phyloP scores from a whole-genome alignment of 2,329 filamentous ascomycete species.

The Torrubiellomyces zombiae region DNA sequence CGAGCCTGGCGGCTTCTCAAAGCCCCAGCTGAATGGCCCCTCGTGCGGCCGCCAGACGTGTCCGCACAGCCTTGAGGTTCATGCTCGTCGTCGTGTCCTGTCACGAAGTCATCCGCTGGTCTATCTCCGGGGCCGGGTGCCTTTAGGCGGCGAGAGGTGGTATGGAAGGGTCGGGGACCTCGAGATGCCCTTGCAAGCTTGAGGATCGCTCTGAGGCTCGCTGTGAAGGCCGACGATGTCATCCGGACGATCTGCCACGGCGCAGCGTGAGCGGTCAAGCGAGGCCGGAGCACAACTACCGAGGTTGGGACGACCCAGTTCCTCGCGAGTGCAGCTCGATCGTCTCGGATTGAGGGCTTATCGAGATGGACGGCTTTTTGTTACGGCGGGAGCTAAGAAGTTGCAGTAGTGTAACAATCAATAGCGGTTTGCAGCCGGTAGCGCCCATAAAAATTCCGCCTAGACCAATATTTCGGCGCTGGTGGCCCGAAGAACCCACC shows the following conservation, averaged over 20 bases:
- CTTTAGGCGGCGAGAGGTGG: constrained; percentile 6
- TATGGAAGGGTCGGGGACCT: constrained; percentile 8
- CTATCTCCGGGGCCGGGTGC: constrained; percentile 10
- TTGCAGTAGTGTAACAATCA: no score
- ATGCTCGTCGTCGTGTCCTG: constrained; percentile 11
- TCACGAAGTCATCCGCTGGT: constrained; percentile 11
- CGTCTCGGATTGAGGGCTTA: no score
- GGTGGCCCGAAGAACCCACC: no score
- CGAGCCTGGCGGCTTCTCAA: constrained; percentile 16
- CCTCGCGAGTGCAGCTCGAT: no score
- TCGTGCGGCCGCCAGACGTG: constrained; percentile 10
- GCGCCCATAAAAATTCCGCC: no score
- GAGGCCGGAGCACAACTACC: no score
- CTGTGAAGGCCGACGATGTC: constrained; percentile 13
- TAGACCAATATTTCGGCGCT: no score
- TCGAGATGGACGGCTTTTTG: no score
- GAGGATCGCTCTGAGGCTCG: constrained; percentile 11
- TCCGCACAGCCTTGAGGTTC: constrained; percentile 14
- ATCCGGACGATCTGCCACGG: constrained; percentile 12
- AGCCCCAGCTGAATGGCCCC: constrained; percentile 9
- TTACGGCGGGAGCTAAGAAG: no score
- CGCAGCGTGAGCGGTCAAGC: no score
- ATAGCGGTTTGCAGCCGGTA: no score
- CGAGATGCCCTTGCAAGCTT: constrained; percentile 9
- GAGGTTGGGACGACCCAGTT: no score